phyloP scores from a whole-genome alignment of 805 yeast genomes.

The Yamadazyma sp. region DNA sequence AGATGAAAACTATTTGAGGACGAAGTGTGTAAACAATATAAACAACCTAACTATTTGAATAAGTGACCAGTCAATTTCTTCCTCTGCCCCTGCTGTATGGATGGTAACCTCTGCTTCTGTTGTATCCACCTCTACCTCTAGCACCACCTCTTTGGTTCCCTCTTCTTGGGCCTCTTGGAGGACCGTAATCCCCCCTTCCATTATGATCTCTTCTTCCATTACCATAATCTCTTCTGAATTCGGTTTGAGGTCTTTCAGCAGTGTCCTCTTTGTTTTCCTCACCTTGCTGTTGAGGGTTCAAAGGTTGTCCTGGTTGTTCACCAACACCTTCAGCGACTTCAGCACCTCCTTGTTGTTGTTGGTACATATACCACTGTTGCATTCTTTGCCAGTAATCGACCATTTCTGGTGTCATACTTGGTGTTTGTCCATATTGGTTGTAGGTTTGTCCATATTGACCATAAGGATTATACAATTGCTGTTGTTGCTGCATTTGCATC shows the following conservation, averaged over 20 bases:
- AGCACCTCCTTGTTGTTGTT: conserved; percentile 44
- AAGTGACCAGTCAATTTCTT: conserved; percentile 2
- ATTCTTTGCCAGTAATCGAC: conserved; percentile 65
- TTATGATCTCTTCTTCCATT: conserved; percentile 7
- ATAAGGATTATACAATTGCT: conserved; percentile 18
- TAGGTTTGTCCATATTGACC: conserved; percentile 26
- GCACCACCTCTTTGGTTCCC: conserved; percentile 25
- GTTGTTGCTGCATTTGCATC: conserved; percentile 32
- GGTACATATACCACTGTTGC: conserved; percentile 66
- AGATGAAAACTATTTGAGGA: not conserved
- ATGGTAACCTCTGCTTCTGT: conserved; percentile 39
- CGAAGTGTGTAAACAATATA: not conserved
- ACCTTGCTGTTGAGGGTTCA: conserved; percentile 44
- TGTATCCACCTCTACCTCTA: conserved; percentile 34
- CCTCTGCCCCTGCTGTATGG: conserved; percentile 47
- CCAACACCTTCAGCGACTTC: conserved; percentile 20
- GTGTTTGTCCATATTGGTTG: conserved; percentile 22
- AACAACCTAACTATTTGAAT: not conserved
- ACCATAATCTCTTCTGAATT: conserved; percentile 8
- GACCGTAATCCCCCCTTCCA: conserved; percentile 17
- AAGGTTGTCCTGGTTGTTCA: conserved; percentile 38
- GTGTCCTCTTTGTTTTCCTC: conserved; percentile 23
- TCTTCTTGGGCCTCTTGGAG: conserved; percentile 36
- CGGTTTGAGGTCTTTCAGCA: conserved; percentile 14
- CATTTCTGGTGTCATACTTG: conserved; percentile 49